These are phyloP conservation scores for Leccinum broughii DNA, from an alignment of 768 basidiomycete species.

Conservation along the genomic window DNA sequence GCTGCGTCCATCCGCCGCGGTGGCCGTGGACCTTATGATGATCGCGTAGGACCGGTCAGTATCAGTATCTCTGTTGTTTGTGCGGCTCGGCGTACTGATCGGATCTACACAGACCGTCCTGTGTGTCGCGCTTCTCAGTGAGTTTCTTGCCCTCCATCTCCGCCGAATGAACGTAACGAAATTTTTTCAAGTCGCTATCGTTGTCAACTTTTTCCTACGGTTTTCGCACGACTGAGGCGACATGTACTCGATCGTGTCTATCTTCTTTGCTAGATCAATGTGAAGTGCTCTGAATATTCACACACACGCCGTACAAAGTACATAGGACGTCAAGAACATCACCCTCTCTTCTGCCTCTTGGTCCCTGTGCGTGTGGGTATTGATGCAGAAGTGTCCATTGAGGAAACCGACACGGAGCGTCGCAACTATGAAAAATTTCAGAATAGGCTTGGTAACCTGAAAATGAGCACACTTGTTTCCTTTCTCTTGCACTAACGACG, in stretches of 20 bases:
- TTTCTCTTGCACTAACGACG: constrained; percentile 55
- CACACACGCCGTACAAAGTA: constrained; percentile 5
- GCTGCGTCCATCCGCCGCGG: constrained; percentile 90
- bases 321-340: constrained; percentile 10
- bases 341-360: constrained; percentile 60
- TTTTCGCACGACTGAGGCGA: constrained; percentile 48
- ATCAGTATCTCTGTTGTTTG: constrained; percentile 9
- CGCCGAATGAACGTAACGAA: background rate
- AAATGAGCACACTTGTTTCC: constrained; percentile 51
- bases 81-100: constrained; percentile 10
- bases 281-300: constrained; percentile 8
- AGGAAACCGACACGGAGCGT: constrained; percentile 73
- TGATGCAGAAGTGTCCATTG: constrained; percentile 66
- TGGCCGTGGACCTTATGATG: constrained; percentile 94
- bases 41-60: constrained; percentile 91
- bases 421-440: constrained; percentile 41
- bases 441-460: background rate
- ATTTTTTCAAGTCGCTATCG: constrained; percentile 62
- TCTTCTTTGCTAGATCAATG: constrained; percentile 16
- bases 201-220: constrained; percentile 83
- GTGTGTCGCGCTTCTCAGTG: constrained; percentile 80
- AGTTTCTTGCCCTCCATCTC: constrained; percentile 17
- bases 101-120: constrained; percentile 62
- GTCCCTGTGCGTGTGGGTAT: constrained; percentile 48
- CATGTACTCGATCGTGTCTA: background rate